Conservation (phyloP, 106 monocot species). For the Narthecium ossifragum region DNA sequence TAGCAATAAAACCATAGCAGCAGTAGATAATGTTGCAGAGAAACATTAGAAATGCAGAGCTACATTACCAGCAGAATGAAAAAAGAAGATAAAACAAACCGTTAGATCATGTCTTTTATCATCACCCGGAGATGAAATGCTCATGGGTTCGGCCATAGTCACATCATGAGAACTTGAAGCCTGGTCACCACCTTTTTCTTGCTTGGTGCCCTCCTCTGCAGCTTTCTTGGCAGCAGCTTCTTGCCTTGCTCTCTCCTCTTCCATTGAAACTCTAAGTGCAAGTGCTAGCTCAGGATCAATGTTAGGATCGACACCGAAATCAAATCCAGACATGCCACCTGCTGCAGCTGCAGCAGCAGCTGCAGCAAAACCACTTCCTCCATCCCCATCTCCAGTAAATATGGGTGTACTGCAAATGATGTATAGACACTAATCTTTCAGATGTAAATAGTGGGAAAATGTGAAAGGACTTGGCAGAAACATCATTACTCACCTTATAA, state of each 20-base stretch:
- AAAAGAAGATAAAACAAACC: slow-evolving; percentile 24
- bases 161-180: slow-evolving; percentile 45
- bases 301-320: slow-evolving; percentile 98
- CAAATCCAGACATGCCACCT: slow-evolving; percentile 76
- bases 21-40: not conserved
- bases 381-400: slow-evolving; percentile 85
- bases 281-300: slow-evolving; percentile 95
- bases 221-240: slow-evolving; percentile 97
- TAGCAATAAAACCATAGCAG: too few relatives aligned
- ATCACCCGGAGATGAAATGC: slow-evolving; percentile 28
- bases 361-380: slow-evolving; percentile 92
- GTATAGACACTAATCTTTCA: not conserved
- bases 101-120: slow-evolving; percentile 42
- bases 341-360: slow-evolving; percentile 82
- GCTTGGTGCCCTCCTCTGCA: slow-evolving; percentile 66
- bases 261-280: slow-evolving; percentile 97
- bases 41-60: not conserved
- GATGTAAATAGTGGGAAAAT: not conserved
- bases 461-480: not conserved
- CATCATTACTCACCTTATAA: slow-evolving; percentile 52
- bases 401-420: slow-evolving; percentile 64
- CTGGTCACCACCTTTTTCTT: slow-evolving; percentile 43
- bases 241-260: slow-evolving; percentile 96
- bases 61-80: not conserved
- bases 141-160: slow-evolving; percentile 47